A percentile compares a stretch with the other conserved stretches of the same genome.
Evolutionary conservation across 176 grass and related monocot genomes (phyloP).

Genomic region (Zea mays): Zm-B73-REFERENCE-NAM-5.0 NC_050105.1:146600001-146600500

Average conservation of each 20-base stretch:
- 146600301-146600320: background rate
- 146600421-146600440: background rate
- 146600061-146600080: background rate
- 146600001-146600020: background rate
- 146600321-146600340: constrained; percentile 9
- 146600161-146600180: too few species aligned
- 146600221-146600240: too few species aligned
- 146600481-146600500: constrained; percentile 38
- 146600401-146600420: background rate
- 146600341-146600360: background rate
- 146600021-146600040: background rate
- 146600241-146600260: too few species aligned
- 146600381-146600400: constrained; percentile 1
- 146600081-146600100: background rate
- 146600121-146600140: background rate
- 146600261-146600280: background rate
- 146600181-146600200: too few species aligned
- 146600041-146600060: background rate
- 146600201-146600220: too few species aligned
- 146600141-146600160: too few species aligned
- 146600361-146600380: background rate
- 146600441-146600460: constrained; percentile 21
- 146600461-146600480: constrained; percentile 7
- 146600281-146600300: background rate
- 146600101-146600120: background rate